Evolutionary conservation across 768 basidiomycete species (phyloP).

Genomic region (Lactarius trivialis): DNA sequence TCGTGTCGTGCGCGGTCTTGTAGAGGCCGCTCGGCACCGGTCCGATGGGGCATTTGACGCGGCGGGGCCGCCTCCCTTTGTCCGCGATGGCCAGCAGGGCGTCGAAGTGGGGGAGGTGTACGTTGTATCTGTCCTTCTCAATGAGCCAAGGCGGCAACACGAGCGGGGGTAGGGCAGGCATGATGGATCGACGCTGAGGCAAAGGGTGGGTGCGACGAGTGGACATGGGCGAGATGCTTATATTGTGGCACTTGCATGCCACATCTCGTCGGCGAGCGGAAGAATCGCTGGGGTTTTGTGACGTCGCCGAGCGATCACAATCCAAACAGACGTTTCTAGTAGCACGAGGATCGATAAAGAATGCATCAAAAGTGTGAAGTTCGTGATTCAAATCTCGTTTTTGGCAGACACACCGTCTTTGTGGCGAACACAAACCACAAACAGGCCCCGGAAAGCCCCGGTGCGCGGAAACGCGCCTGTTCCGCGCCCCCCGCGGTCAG

Average conservation of each 20-base stretch:
- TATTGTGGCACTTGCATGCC: neutral
- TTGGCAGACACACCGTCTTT: slow-evolving; percentile 1
- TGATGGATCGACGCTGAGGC: neutral
- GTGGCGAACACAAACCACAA: neutral
- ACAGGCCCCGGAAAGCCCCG: neutral
- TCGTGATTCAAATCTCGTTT: neutral
- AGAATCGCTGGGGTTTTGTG: neutral
- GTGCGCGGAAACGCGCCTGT: neutral
- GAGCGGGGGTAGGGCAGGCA: slow-evolving; percentile 4
- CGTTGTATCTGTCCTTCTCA: slow-evolving; percentile 5
- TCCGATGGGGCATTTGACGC: slow-evolving; percentile 1
- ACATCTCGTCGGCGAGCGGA: neutral
- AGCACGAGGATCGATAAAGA: slow-evolving; percentile 1
- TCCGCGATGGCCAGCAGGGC: slow-evolving; percentile 9
- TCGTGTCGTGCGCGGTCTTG: slow-evolving; percentile 15
- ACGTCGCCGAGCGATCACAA: slow-evolving; percentile 3
- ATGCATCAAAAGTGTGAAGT: neutral
- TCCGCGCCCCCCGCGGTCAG: neutral
- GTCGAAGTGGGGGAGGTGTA: slow-evolving; percentile 10
- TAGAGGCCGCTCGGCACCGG: slow-evolving; percentile 13
- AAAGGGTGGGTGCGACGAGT: neutral
- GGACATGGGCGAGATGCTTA: neutral
- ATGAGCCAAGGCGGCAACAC: slow-evolving; percentile 8
- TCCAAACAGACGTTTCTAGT: neutral
- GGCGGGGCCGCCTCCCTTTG: slow-evolving; percentile 10